Evolutionary conservation across 2,329 filamentous ascomycete genomes (phyloP), one percentile per base, ranked within the genome.

Genomic region (Penicillium crustosum): DNA sequence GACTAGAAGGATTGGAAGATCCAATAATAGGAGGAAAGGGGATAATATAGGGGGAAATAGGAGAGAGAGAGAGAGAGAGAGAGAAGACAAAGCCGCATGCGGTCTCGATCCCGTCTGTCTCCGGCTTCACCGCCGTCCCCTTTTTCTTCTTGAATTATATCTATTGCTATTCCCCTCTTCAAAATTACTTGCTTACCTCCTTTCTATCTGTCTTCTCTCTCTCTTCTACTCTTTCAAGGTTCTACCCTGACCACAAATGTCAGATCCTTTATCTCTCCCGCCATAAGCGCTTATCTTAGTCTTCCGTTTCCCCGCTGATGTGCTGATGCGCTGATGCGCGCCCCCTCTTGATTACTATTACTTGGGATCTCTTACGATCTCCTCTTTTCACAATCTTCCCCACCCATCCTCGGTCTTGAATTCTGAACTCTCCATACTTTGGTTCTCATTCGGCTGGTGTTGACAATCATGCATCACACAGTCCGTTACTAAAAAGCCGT

Each of bases 81-180:
- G 12, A 27, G 15, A 38, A 39, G n/a, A 35, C 31, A 53, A 45
- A 27, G 49, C 59, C 61, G 62, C 62, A 64, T 64, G 61, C 62
- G 60, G 60, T 49, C 55, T 54, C 49, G 49, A 53, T 59, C 33
- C 57, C 53, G 57, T 48, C 44, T 51, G 29, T 47, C 58, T 61
- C 51, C 62, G 62, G 56, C 57, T 58, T 64, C 62, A 65, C 62
- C 62, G 62, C 62, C 55, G 55, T 60, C 59, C 54, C 58, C 52
- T 55, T 57, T 52, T 53, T 52, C 33, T 21, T 19, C 27, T 31
- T 33, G 9, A 35, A 48, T 36, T 48, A 48, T 48, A 48, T 48
- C 43, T 45, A 45, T 27, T 29, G 12, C 25, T 29, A 44, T 36
- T 43, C 35, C 35, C 27, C 38, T 49, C 6, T 27, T 33, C 15